Conservation (phyloP, 495 filamentous ascomycete genomes). For the Acidomyces sp. region DNA sequence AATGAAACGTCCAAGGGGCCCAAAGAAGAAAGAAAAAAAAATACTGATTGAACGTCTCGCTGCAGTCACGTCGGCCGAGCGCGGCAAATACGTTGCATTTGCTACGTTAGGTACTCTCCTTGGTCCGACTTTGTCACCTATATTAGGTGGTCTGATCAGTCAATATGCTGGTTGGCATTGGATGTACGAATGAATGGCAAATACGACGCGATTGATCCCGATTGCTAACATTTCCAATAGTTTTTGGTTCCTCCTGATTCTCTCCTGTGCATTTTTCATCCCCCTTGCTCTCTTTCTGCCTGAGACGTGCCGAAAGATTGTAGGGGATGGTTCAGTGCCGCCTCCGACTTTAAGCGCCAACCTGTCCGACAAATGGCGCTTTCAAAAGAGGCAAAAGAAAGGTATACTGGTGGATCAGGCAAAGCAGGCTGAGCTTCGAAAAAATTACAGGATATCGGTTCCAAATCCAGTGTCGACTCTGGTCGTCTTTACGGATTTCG, state of each 20-base stretch:
- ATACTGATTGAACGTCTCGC: too few relatives aligned
- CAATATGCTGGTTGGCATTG: slow-evolving; percentile 15
- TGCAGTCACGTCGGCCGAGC: slow-evolving; percentile 32
- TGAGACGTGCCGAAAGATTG: slow-evolving; percentile 57
- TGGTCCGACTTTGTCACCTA: slow-evolving; percentile 23
- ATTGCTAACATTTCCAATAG: slow-evolving; percentile 1
- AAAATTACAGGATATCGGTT: slow-evolving; percentile 5
- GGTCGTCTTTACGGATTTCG: slow-evolving; percentile 32
- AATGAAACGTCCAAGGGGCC: too few relatives aligned
- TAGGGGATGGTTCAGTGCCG: slow-evolving; percentile 36
- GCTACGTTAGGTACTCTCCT: slow-evolving; percentile 20
- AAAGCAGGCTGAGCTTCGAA: slow-evolving; percentile 6
- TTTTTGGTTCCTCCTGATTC: slow-evolving; percentile 18
- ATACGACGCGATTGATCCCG: background rate
- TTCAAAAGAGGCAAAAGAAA: slow-evolving; percentile 6
- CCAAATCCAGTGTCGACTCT: slow-evolving; percentile 18
- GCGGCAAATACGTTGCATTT: slow-evolving; percentile 36
- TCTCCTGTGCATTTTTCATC: slow-evolving; percentile 8
- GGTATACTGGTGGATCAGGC: slow-evolving; percentile 7
- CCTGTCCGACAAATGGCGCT: slow-evolving; percentile 13
- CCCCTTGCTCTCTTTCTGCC: slow-evolving; percentile 50
- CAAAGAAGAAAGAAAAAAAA: too few relatives aligned
- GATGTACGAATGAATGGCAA: background rate
- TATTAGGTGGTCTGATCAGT: slow-evolving; percentile 22
- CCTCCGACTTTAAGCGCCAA: slow-evolving; percentile 32